Evolutionary conservation across 495 filamentous ascomycete genomes (phyloP).

Genomic region (Penicillium soppii): DNA sequence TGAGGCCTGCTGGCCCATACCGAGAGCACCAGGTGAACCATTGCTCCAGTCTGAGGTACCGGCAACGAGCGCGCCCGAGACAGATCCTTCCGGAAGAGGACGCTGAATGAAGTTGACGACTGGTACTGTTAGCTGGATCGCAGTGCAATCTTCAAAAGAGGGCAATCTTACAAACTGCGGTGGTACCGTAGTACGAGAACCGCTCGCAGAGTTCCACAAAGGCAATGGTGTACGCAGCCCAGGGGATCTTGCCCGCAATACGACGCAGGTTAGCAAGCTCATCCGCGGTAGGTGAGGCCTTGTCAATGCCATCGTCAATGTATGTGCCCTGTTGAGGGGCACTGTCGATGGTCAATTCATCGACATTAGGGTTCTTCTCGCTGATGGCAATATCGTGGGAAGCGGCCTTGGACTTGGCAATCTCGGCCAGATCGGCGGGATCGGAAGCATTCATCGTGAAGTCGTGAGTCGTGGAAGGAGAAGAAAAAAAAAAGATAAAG

Average conservation of each 20-base stretch:
- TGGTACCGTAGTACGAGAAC: slow-evolving; percentile 78
- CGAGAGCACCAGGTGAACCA: slow-evolving; percentile 60
- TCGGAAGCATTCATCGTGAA: slow-evolving; percentile 34
- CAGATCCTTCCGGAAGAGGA: slow-evolving; percentile 56
- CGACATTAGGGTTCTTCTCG: slow-evolving; percentile 13
- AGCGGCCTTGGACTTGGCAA: slow-evolving; percentile 24
- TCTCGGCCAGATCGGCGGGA: slow-evolving; percentile 28
- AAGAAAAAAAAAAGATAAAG: not conserved
- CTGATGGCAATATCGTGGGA: slow-evolving; percentile 17
- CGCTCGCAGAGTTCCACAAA: slow-evolving; percentile 78
- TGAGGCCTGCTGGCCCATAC: slow-evolving; percentile 64
- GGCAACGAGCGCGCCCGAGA: slow-evolving; percentile 49
- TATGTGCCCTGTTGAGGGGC: not conserved
- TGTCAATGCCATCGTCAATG: slow-evolving; percentile 16
- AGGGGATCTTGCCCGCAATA: slow-evolving; percentile 64
- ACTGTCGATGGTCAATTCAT: slow-evolving; percentile 14
- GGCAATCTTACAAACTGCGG: slow-evolving; percentile 62
- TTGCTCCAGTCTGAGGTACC: slow-evolving; percentile 41
- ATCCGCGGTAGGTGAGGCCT: slow-evolving; percentile 54
- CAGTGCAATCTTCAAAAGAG: not conserved
- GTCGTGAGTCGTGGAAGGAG: not conserved
- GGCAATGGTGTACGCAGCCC: slow-evolving; percentile 65
- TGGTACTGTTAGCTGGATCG: slow-evolving; percentile 6
- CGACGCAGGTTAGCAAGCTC: slow-evolving; percentile 61
- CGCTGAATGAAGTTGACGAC: slow-evolving; percentile 70